These are phyloP conservation scores for Piloderma croceum DNA, from an alignment of 768 basidiomycete species.

Conservation along the genomic window DNA sequence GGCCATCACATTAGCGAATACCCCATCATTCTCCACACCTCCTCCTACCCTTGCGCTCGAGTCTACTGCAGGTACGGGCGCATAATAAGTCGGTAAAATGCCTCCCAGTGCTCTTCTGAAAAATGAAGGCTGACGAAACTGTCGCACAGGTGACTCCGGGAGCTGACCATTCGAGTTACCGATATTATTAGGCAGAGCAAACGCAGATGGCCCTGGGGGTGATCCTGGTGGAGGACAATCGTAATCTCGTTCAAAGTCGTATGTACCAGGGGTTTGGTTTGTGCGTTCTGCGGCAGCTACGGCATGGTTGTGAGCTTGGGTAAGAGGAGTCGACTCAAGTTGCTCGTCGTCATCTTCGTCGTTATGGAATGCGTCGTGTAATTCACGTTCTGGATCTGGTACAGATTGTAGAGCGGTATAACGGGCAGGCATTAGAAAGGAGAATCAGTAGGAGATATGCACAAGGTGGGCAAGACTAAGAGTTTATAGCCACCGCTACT, in stretches of 20 bases:
- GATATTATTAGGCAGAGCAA: slow-evolving; percentile 58
- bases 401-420: slow-evolving; percentile 51
- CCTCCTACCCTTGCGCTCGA: slow-evolving; percentile 45
- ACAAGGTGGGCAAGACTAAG: too few species aligned
- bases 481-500: too few species aligned
- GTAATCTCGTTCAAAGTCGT: slow-evolving; percentile 78
- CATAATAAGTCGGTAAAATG: slow-evolving; percentile 63
- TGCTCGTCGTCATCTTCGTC: slow-evolving; percentile 52
- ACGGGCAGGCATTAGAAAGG: slow-evolving; percentile 39
- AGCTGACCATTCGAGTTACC: slow-evolving; percentile 71
- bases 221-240: slow-evolving; percentile 72
- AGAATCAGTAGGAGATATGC: too few species aligned
- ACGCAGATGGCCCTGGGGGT: slow-evolving; percentile 54
- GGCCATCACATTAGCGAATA: slow-evolving; percentile 91
- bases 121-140: slow-evolving; percentile 40
- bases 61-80: slow-evolving; percentile 41
- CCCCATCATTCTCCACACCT: slow-evolving; percentile 83
- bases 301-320: slow-evolving; percentile 13
- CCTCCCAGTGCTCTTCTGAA: slow-evolving; percentile 55
- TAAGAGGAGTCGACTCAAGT: slow-evolving; percentile 37
- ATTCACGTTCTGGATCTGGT: slow-evolving; percentile 48
- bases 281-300: slow-evolving; percentile 5
- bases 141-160: slow-evolving; percentile 41
- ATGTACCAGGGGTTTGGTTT: slow-evolving; percentile 47
- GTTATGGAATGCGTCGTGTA: slow-evolving; percentile 71